Evolutionary conservation across 1,284 basidiomycete species (phyloP), one percentile per base, ranked within the genome.

Genomic region (Stereum hirsutum): DNA sequence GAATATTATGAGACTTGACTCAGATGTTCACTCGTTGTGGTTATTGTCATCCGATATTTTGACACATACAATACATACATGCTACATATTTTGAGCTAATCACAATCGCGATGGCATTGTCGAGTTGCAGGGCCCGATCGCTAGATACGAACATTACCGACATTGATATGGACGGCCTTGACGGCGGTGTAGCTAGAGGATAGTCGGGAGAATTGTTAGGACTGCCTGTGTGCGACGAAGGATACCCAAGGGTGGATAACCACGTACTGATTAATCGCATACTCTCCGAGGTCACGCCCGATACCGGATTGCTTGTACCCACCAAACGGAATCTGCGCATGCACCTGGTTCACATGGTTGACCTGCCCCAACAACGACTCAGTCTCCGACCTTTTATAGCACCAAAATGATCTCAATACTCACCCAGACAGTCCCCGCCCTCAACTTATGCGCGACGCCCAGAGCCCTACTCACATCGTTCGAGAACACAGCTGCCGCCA

Each of bases 271-370:
- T 59, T 59, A 42, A 93, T 57, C 1, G 88, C 90, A 59, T 90
- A 88, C 57, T 90, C 78, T 39, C 90, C 91, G 33, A 89, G 65
- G 66, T 94, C 91, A 43, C 89, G 77, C 7, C 91, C 91, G 38
- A 91, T 80, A 44, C 89, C 89, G 8, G 74, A 78, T 57, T 85
- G 78, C 75, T 94, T 95, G 77, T 75, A 94, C 25, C 91, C 92
- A 49, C 92, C 90, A 61, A 94, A 94, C 1, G 89, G 86, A 30
- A 88, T 68, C 44, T 74, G 69, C 6, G 76, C 60, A 56, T 83
- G 63, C 15, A 87, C 60, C 55, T 72, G 65, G 64, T 88, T 89
- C 53, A 74, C 72, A 50, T 78, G 85, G 70, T 94, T 93, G 54
- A 89, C 62, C 78, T 74, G 65, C 40, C 57, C 53, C 28, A 42